Conservation (phyloP, 331 rosid genomes). For the Pyrus hybrid region DNA sequence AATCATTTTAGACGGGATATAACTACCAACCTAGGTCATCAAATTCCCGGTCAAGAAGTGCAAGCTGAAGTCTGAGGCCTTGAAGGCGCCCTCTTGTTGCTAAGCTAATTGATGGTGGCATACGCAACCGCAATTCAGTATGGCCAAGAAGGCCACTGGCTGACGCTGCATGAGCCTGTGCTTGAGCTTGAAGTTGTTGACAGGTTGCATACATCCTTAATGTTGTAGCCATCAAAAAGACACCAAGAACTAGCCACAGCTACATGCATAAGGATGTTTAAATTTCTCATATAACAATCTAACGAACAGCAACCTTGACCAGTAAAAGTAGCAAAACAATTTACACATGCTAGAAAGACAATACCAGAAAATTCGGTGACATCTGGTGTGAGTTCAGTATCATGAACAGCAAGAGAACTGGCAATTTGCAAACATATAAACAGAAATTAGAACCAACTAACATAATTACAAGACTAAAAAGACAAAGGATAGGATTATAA, state of each 20-base stretch:
- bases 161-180: conserved; percentile 81
- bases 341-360: conserved; percentile 9
- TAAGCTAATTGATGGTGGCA: conserved; percentile 87
- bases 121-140: conserved; percentile 74
- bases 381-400: too few species aligned
- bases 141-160: conserved; percentile 86
- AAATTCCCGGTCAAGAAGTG: conserved; percentile 92
- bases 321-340: conserved; percentile 1
- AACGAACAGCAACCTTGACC: background rate
- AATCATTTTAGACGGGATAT: background rate
- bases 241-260: conserved; percentile 96
- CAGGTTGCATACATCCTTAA: conserved; percentile 95
- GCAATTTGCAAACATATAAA: too few species aligned
- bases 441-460: too few species aligned
- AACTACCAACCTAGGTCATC: conserved; percentile 67
- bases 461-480: too few species aligned
- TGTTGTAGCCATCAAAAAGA: conserved; percentile 89
- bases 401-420: too few species aligned
- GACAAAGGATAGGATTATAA: too few species aligned
- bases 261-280: conserved; percentile 17
- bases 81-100: conserved; percentile 86
- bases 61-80: conserved; percentile 94
- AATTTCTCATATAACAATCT: background rate
- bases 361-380: conserved; percentile 87
- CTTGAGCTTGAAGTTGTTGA: conserved; percentile 93